These are phyloP conservation scores for Capronia americana DNA, from an alignment of 2,329 filamentous ascomycete genomes.

Conservation along the genomic window DNA sequence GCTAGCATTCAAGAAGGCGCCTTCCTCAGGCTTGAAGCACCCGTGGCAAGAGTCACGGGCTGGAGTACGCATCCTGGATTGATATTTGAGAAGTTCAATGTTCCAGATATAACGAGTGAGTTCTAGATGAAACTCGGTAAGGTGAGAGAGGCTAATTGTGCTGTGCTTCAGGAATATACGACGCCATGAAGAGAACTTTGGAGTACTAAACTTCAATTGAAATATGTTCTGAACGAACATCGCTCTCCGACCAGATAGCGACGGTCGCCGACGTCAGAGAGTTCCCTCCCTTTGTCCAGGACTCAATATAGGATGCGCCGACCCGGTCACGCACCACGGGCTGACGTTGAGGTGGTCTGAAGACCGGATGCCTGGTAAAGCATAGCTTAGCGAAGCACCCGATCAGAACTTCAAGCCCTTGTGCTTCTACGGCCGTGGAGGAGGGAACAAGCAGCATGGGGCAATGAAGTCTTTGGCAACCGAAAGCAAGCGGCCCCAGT, in stretches of 20 bases:
- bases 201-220: slow-evolving; percentile 61
- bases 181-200: slow-evolving; percentile 70
- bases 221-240: not conserved
- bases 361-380: not conserved
- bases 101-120: slow-evolving; percentile 87
- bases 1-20: slow-evolving; percentile 87
- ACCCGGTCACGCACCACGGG: not conserved
- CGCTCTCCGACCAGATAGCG: no score
- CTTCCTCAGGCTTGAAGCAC: slow-evolving; percentile 82
- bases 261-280: not conserved
- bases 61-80: slow-evolving; percentile 86
- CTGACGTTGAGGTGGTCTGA: not conserved
- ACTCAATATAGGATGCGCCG: not conserved
- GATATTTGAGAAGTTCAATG: slow-evolving; percentile 77
- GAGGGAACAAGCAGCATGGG: not conserved
- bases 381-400: not conserved
- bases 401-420: not conserved
- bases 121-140: slow-evolving; percentile 47
- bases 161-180: slow-evolving; percentile 64
- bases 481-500: not conserved
- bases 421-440: not conserved
- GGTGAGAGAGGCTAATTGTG: not conserved
- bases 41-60: slow-evolving; percentile 83
- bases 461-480: not conserved
- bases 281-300: not conserved